Evolutionary conservation across 768 basidiomycete species (phyloP), one percentile per base, ranked within the genome.

Genomic region (Hygrophoropsis aurantiaca): DNA sequence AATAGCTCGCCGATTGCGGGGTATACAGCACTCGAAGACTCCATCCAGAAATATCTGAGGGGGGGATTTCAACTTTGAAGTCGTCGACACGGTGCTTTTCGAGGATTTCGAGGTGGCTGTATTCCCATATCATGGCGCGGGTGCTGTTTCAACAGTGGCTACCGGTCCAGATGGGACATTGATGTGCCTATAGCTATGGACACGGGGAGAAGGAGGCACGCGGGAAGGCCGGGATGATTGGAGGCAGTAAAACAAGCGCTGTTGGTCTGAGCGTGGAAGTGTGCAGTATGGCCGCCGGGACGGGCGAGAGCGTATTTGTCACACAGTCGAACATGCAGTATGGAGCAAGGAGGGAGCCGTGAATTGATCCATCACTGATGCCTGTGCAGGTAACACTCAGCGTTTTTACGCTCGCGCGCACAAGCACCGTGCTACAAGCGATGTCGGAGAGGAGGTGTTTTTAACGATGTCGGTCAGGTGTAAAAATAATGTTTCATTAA

Each of bases 71-170:
- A 24, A 25, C 15, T 23, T 30, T 46, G n/a, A 16, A 15, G 47
- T 47, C 62, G 58, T 64, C 62, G 62, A 64, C 48, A 32, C 59
- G 59, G 62, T 55, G 55, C 59, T 64, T 66, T 65, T 66, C 57
- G 61, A 66, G 40, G 36, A 56, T 50, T 54, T 46, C 11, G 35
- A 36, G 25, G 41, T 50, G 53, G 50, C 48, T 46, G 42, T 44
- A n/a, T 42, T 51, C 34, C 59, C 53, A 37, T 44, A 46, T 52
- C 19, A 20, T 35, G 51, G 42, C 47, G 20, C 49, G 36, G 57
- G 15, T 8, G 26, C 38, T 33, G 45, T 51, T 16, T 15, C 26
- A 35, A 11, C 19, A 7, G 27, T 30, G 27, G 27, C 27, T 30
- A 13, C 27, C 13, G 13, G 6, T 30, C 27, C 24, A 39, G 34